Evolutionary conservation across 352 stramenopile genomes (phyloP), one percentile per base, ranked within the genome.

Genomic region (Globisporangium splendens): DNA sequence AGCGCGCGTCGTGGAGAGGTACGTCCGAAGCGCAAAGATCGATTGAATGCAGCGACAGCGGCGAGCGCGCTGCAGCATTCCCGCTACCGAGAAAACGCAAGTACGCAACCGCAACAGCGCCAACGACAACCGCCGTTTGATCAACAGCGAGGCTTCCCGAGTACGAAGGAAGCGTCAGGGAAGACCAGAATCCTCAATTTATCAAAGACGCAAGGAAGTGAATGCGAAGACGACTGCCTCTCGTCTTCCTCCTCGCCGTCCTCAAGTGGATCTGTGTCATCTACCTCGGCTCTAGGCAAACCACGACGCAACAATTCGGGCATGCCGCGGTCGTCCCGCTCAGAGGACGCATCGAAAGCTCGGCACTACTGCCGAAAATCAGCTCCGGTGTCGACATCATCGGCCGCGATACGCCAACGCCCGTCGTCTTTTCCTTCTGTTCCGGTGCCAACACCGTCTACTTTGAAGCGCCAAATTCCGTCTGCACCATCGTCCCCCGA

Each of bases 221-320:
- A 21, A 24, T 31, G 18, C 46, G 8, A 11, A 31, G 20, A 11
- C 21, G 46, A 50, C 17, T 74, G 69, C 42, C 74, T 74, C 49
- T 86, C 80, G n/a, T 86, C 66, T 48, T 66, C 68, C 13, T 70
- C 67, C 8, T 71, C 56, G 53, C 85, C 74, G 41, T 75, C 74
- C 60, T 74, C 77, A 1, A 31, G 24, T 31, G 24, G 24, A 31
- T 31, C 24, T 31, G 24, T 31, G 24, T 31, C 24, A 5, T 31
- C 24, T 31, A 31, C 24, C 24, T 31, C 24, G 24, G 2, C 24
- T 31, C 24, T 31, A 31, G 24, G 24, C 24, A 31, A 31, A 31
- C 42, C 15, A 17, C 42, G 42, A 47, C 42, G 42, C 42, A 47
- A 20, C 42, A 24, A 35, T 15, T 50, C 46, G 20, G 20, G 33